Percentiles rank a stretch among this genome's conserved stretches.
phyloP scores from a whole-genome alignment of 768 basidiomycete species.

The Xerocomus spinulosus region DNA sequence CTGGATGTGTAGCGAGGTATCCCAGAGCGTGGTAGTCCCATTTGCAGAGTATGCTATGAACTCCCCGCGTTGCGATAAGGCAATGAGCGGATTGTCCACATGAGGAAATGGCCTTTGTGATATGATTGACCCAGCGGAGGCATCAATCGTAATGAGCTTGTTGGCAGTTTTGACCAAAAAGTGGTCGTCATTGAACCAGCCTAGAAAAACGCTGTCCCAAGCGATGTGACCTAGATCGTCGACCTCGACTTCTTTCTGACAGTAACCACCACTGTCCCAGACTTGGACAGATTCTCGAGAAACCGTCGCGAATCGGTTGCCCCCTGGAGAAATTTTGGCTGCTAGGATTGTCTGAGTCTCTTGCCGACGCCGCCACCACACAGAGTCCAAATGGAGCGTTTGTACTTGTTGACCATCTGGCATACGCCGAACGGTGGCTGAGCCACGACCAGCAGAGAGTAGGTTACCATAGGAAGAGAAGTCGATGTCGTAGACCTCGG shows the following conservation, averaged over 20 bases:
- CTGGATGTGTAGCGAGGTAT: neutral
- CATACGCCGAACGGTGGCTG: neutral
- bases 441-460: neutral
- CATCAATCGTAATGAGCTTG: neutral
- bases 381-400: neutral
- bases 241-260: too few species aligned
- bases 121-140: neutral
- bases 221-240: too few species aligned
- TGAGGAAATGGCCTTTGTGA: neutral
- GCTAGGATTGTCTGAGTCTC: too few species aligned
- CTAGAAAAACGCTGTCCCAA: too few species aligned
- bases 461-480: conserved; percentile 1
- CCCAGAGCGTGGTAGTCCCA: neutral
- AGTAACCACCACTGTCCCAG: too few species aligned
- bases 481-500: neutral
- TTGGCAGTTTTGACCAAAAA: neutral
- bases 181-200: neutral
- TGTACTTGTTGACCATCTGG: neutral
- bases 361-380: too few species aligned
- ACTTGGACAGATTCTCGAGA: neutral
- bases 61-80: neutral
- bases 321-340: neutral
- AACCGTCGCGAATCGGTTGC: conserved; percentile 2
- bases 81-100: neutral
- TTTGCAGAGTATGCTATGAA: neutral